Base-by-base conservation (phyloP, 179 eudicot species). In the Beta lomatogona region DNA sequence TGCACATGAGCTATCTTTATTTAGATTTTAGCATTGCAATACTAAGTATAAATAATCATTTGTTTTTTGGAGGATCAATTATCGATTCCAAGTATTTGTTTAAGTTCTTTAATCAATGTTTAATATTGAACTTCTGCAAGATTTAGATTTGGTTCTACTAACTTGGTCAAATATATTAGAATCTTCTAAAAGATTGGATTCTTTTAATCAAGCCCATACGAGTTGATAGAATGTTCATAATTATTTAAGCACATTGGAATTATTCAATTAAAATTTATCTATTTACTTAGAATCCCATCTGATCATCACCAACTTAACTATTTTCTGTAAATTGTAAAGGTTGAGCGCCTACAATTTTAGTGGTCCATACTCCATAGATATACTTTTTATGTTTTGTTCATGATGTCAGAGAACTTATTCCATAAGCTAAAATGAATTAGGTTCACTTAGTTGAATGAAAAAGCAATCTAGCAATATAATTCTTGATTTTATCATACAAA, bases 71-170 rank as follows among this genome's bases (percentile, higher is more conserved):
- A 48, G 52, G 52, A 48, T 48, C 7, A 48, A 48, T 48, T 48
- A 48, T 48, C 52, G 7, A 48, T 48, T 6, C 16, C 15, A 14
- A 18, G 21, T 15, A 60, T 5, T 60, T 5, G 41, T 64, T 22
- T 64, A 64, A 64, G 68, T 22, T 64, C 4, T 1, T 18, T 41
- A 9, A 68, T 14, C 10, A 13, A 65, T 13, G 3, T 22, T 7
- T 11, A 21, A 21, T 9, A 63, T 9, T 63, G 13, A 31, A 67
- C 71, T 67, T 15, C 15, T 31, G 71, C 45, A 12, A 18, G 48
- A 67, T 67, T 4, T 67, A 36, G 71, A 67, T 67, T 67, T 14
- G 71, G n/a, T 67, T 31, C 71, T 31, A 14, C 71, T 69, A 41
- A 41, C 3, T 14, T 41, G 44, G 52, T 68, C 52, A 41, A 16